Conservation (phyloP, 768 basidiomycete genomes). For the Phaeotremella fagi region DNA sequence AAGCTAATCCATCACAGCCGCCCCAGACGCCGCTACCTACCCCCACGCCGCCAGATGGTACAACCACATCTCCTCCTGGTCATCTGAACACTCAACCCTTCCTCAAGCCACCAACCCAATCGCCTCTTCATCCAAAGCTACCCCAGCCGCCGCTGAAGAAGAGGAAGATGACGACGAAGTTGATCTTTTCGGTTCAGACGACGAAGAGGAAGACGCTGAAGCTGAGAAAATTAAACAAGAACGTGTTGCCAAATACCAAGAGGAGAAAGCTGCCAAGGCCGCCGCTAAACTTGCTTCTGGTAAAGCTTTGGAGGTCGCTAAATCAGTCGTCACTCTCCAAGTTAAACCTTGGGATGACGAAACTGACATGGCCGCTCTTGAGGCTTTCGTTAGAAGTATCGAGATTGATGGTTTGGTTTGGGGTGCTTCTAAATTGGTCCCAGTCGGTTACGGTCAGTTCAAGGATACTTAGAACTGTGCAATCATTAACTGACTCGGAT, state of each 20-base stretch:
- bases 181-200: conserved; percentile 81
- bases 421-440: conserved; percentile 88
- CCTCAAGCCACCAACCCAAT: conserved; percentile 53
- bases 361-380: conserved; percentile 89
- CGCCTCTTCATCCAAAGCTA: conserved; percentile 53
- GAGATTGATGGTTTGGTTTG: conserved; percentile 87
- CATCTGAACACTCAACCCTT: conserved; percentile 68
- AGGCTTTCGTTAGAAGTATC: conserved; percentile 76
- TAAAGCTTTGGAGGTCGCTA: conserved; percentile 48
- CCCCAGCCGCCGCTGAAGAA: conserved; percentile 49
- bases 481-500: conserved; percentile 2
- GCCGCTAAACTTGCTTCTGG: conserved; percentile 65
- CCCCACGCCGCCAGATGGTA: conserved; percentile 87
- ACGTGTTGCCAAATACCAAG: conserved; percentile 87
- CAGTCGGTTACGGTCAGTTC: conserved; percentile 66
- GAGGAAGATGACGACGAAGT: conserved; percentile 67
- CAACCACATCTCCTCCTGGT: conserved; percentile 84
- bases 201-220: conserved; percentile 71
- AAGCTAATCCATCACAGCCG: conserved; percentile 39
- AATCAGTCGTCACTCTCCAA: conserved; percentile 97
- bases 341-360: conserved; percentile 99
- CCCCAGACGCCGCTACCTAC: conserved; percentile 61
- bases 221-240: conserved; percentile 83
- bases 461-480: conserved; percentile 1
- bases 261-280: conserved; percentile 84